Base-by-base conservation (phyloP, 345 rosid genomes). In the Barbarea vulgaris region DNA sequence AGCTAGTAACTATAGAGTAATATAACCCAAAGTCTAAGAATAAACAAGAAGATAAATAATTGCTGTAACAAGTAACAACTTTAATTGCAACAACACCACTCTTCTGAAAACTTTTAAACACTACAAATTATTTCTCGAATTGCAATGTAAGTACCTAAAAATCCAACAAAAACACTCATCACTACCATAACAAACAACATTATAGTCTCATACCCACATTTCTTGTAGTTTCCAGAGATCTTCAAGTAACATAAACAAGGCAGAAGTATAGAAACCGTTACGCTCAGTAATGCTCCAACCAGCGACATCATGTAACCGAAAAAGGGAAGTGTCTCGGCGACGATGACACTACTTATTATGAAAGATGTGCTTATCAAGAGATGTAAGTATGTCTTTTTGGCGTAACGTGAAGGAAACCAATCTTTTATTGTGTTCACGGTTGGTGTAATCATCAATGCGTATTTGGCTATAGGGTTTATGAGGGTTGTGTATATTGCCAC, bases 401-500 rank as follows among this genome's bases (percentile, higher is more conserved):
- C 73, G 33, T 70, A 81, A 19, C 36, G 24, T 6, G 75, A 17
- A 11, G 85, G 83, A 44, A 84, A 70, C 28, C 75, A 44, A 34
- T 72, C 75, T 70, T 78, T 76, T 13, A 80, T 55, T 0, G 82
- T 73, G 53, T 54, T 63, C 7, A 67, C 77, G 0, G 83, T 76
- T 27, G 87, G 88, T 37, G 78, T 80, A 8, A 78, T 68, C 64
- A 64, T 76, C 37, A 85, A 52, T 8, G 88, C 83, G 10, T 80
- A 87, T 48, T 83, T 87, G 33, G 88, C 77, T 5, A 83, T 65
- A 0, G 85, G 87, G 33, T 68, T 68, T 3, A 69, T 82, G 21
- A 83, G 50, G 0, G 69, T 79, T 11, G 82, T 85, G 78, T 80
- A 83, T 63, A 87, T 84, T 3, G 87, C 90, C 3, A 87, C 74